phyloP scores from a whole-genome alignment of 345 rosid species.

The Pseudoturritis turrita region DNA sequence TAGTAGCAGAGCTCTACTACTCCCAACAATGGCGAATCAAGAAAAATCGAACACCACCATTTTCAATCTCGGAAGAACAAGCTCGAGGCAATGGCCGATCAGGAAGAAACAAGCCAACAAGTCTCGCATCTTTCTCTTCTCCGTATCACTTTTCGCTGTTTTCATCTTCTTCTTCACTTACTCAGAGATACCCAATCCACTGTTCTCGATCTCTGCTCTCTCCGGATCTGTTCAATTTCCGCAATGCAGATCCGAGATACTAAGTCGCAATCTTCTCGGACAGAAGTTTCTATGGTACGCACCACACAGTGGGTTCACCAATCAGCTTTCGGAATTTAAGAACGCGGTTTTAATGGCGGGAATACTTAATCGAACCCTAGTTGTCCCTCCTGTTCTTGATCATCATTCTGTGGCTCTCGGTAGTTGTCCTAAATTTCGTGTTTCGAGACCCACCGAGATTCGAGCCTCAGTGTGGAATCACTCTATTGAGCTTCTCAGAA shows the following conservation, averaged over 20 bases:
- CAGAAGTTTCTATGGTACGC: constrained; percentile 68
- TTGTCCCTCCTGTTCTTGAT: constrained; percentile 82
- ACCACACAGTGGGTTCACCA: constrained; percentile 94
- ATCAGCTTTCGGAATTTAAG: constrained; percentile 88
- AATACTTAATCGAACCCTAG: constrained; percentile 73
- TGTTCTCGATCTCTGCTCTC: constrained; percentile 37
- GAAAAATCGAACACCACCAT: background rate
- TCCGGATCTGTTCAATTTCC: constrained; percentile 36
- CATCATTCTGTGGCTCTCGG: constrained; percentile 94
- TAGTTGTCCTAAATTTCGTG: constrained; percentile 96
- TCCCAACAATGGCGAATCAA: background rate
- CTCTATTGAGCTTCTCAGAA: constrained; percentile 51
- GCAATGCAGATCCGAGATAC: constrained; percentile 38
- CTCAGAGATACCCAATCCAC: constrained; percentile 39
- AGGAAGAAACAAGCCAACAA: constrained; percentile 38
- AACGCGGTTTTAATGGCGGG: constrained; percentile 70
- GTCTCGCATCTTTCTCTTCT: constrained; percentile 33
- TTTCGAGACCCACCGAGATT: constrained; percentile 48
- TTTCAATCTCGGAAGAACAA: background rate
- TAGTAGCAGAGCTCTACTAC: background rate
- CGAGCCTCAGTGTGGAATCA: constrained; percentile 71
- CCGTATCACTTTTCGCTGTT: constrained; percentile 19
- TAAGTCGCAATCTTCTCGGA: constrained; percentile 11
- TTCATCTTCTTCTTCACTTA: constrained; percentile 32
- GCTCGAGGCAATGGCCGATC: constrained; percentile 32